These are phyloP conservation scores for Penstemon barbatus DNA, from an alignment of 257 asterid species.

Conservation along the genomic window DNA sequence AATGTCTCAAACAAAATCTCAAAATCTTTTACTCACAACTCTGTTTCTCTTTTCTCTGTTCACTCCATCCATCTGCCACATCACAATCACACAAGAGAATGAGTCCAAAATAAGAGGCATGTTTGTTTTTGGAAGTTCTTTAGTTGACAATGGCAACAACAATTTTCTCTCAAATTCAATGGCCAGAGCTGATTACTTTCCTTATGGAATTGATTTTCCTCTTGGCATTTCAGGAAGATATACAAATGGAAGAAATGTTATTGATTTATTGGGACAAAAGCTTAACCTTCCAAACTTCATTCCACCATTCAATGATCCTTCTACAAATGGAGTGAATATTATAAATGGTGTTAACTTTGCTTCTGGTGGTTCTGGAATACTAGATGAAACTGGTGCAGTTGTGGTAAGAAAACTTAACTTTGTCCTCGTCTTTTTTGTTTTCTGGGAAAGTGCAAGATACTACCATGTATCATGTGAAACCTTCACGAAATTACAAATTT, in stretches of 20 bases:
- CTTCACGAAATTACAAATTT: too few species aligned
- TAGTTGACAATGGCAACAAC: slow-evolving; percentile 85
- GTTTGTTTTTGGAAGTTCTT: slow-evolving; percentile 86
- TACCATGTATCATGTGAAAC: too few species aligned
- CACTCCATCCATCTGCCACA: slow-evolving; percentile 18
- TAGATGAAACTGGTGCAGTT: slow-evolving; percentile 59
- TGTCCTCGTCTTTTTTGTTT: neutral
- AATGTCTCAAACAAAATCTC: slow-evolving; percentile 30
- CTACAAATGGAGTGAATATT: slow-evolving; percentile 51
- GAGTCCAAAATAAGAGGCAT: slow-evolving; percentile 46
- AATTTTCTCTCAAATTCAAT: slow-evolving; percentile 49
- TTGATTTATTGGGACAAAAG: slow-evolving; percentile 56
- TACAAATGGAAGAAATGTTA: slow-evolving; percentile 63
- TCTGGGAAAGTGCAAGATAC: neutral
- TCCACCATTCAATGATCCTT: slow-evolving; percentile 70
- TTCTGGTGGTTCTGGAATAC: slow-evolving; percentile 84
- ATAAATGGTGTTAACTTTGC: slow-evolving; percentile 70
- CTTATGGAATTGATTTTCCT: slow-evolving; percentile 75
- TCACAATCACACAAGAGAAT: slow-evolving; percentile 11
- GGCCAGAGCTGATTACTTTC: slow-evolving; percentile 63
- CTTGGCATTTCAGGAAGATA: slow-evolving; percentile 66
- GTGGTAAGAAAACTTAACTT: slow-evolving; percentile 39
- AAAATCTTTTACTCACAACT: slow-evolving; percentile 10
- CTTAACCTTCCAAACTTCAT: slow-evolving; percentile 43
- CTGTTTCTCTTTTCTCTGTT: slow-evolving; percentile 24